Percentiles rank a stretch among this genome's conserved stretches.
Evolutionary conservation across 371 early-diverging fungal genomes (phyloP).

Genomic region (Coemansia sp.): DNA sequence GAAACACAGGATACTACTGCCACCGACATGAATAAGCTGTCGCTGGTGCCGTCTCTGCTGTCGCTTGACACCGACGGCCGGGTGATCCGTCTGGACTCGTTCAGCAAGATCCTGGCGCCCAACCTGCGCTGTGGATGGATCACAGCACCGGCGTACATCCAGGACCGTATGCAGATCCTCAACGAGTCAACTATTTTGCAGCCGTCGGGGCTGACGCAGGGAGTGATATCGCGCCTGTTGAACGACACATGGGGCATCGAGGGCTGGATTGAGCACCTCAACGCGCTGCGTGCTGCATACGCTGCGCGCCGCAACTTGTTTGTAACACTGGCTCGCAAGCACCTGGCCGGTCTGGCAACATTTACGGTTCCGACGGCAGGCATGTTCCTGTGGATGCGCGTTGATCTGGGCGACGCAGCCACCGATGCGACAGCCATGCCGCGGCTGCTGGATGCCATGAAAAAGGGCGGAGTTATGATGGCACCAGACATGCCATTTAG

Average conservation of each 20-base stretch:
- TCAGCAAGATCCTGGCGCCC: slow-evolving; percentile 65
- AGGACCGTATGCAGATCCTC: slow-evolving; percentile 60
- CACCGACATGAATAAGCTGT: not conserved
- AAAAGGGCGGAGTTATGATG: slow-evolving; percentile 50
- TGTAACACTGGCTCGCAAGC: slow-evolving; percentile 48
- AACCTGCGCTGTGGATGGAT: slow-evolving; percentile 63
- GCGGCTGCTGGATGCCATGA: slow-evolving; percentile 38
- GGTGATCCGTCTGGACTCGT: slow-evolving; percentile 69
- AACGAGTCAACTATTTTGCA: slow-evolving; percentile 60
- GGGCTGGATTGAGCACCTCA: slow-evolving; percentile 57
- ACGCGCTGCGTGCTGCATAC: slow-evolving; percentile 53
- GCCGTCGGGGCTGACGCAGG: slow-evolving; percentile 63
- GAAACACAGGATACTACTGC: not conserved
- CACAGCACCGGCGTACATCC: slow-evolving; percentile 59
- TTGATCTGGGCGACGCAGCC: slow-evolving; percentile 45
- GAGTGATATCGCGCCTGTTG: slow-evolving; percentile 55
- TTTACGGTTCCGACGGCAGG: slow-evolving; percentile 60
- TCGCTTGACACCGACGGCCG: slow-evolving; percentile 63
- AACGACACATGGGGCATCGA: slow-evolving; percentile 55
- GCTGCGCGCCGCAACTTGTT: slow-evolving; percentile 57
- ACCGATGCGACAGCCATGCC: slow-evolving; percentile 28
- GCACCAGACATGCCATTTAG: slow-evolving; percentile 44
- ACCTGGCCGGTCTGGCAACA: slow-evolving; percentile 57
- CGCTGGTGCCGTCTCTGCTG: slow-evolving; percentile 59
- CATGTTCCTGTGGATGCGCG: slow-evolving; percentile 68